Evolutionary conservation across 2,329 filamentous ascomycete species (phyloP).

Genomic region (Huntiella moniliformis): DNA sequence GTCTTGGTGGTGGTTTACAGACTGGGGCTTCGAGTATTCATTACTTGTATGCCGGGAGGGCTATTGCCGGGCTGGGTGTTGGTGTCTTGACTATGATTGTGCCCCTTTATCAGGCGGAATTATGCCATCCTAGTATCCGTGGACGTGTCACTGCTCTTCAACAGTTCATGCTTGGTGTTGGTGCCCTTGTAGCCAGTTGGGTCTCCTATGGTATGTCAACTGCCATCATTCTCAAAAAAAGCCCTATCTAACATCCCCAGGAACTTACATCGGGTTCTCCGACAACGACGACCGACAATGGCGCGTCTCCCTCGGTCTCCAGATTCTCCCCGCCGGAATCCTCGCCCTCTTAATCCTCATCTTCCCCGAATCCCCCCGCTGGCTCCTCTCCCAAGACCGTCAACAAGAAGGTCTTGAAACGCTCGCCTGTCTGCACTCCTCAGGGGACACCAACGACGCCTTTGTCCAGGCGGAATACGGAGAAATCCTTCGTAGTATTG

Average conservation of each 20-base stretch:
- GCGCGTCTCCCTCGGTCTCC: constrained; percentile 39
- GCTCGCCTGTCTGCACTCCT: constrained; percentile 49
- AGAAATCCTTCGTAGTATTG: constrained; percentile 48
- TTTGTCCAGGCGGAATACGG: constrained; percentile 58
- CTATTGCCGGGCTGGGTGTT: constrained; percentile 46
- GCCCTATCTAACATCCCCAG: constrained; percentile 11
- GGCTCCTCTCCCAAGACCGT: constrained; percentile 57
- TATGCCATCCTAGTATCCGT: constrained; percentile 60
- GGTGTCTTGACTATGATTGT: constrained; percentile 23
- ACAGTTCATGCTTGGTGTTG: constrained; percentile 69
- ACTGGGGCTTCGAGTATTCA: constrained; percentile 40
- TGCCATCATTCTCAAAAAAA: neutral
- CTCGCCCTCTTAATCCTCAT: constrained; percentile 43
- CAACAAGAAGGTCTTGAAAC: constrained; percentile 45
- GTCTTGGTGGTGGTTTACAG: constrained; percentile 53
- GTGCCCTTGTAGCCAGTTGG: constrained; percentile 54
- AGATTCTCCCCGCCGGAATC: constrained; percentile 48
- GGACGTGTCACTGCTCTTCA: constrained; percentile 58
- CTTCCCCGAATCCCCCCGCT: constrained; percentile 56
- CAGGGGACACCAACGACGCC: constrained; percentile 44
- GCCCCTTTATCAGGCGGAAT: constrained; percentile 58
- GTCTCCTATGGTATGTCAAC: constrained; percentile 42
- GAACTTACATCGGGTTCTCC: constrained; percentile 17
- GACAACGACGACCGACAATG: constrained; percentile 19
- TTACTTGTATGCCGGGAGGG: constrained; percentile 52